A percentile compares a stretch with the other conserved stretches of the same genome.
Evolutionary conservation across 768 basidiomycete species (phyloP).

Genomic region (Amyloporia xantha): DNA sequence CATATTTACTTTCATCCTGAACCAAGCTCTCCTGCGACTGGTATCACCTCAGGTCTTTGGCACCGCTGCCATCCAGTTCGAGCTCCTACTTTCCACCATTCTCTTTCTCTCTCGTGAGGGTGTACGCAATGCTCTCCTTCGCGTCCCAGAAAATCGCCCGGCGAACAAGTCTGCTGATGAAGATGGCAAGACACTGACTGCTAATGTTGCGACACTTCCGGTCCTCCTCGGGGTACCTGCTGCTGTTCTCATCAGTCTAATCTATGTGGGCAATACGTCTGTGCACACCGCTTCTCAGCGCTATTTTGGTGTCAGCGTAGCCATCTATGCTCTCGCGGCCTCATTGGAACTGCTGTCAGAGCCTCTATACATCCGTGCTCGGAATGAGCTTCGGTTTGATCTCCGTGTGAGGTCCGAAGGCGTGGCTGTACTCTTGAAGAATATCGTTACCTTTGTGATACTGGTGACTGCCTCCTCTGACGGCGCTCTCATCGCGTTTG

Average conservation of each 20-base stretch:
- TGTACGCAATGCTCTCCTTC: constrained; percentile 76
- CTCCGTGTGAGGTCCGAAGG: constrained; percentile 85
- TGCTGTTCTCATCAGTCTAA: constrained; percentile 40
- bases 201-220: constrained; percentile 61
- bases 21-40: constrained; percentile 80
- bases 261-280: constrained; percentile 53
- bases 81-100: constrained; percentile 83
- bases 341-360: constrained; percentile 76
- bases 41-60: constrained; percentile 83
- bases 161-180: background rate
- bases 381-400: constrained; percentile 64
- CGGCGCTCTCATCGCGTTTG: constrained; percentile 75
- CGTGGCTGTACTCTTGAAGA: constrained; percentile 67
- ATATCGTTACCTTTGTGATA: constrained; percentile 61
- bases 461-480: constrained; percentile 40
- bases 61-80: constrained; percentile 91
- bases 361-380: constrained; percentile 40
- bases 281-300: constrained; percentile 52
- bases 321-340: constrained; percentile 68
- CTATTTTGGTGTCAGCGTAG: constrained; percentile 54
- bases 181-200: constrained; percentile 11
- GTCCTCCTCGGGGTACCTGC: constrained; percentile 62
- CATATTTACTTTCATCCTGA: constrained; percentile 79
- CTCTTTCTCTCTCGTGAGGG: constrained; percentile 94
- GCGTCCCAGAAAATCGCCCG: constrained; percentile 31